Percentiles rank a stretch among this genome's conserved stretches.
Evolutionary conservation across 495 filamentous ascomycete species (phyloP).

Genomic region (Podospora anserina): DNA sequence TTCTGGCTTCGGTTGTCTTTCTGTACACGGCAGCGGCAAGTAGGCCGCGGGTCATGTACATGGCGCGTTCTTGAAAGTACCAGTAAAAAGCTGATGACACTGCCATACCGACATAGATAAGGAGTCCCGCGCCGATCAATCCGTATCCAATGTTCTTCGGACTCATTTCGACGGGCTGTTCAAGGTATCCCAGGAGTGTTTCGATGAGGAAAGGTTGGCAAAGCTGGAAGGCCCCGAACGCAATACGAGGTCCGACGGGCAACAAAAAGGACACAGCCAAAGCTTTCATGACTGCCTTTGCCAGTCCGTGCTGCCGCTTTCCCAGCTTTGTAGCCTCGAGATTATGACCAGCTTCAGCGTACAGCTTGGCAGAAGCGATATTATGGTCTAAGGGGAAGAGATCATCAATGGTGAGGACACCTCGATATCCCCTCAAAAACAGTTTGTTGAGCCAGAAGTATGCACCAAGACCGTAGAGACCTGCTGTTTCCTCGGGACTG

Average conservation of each 20-base stretch:
- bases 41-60: conserved; percentile 59
- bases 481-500: conserved; percentile 59
- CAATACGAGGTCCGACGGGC: conserved; percentile 32
- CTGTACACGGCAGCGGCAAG: conserved; percentile 57
- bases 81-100: conserved; percentile 50
- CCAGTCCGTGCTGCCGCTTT: conserved; percentile 19
- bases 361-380: conserved; percentile 28
- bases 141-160: conserved; percentile 42
- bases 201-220: conserved; percentile 65
- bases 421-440: conserved; percentile 23
- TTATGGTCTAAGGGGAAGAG: conserved; percentile 28
- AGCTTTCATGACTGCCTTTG: conserved; percentile 20
- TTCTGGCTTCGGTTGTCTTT: conserved; percentile 40
- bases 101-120: conserved; percentile 33
- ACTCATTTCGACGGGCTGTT: conserved; percentile 38
- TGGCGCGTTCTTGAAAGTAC: conserved; percentile 55
- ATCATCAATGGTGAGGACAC: conserved; percentile 22
- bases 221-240: conserved; percentile 49
- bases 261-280: conserved; percentile 32
- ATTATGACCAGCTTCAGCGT: conserved; percentile 7
- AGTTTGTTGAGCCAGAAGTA: conserved; percentile 29
- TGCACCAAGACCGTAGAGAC: conserved; percentile 31
- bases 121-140: conserved; percentile 33
- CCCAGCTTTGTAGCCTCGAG: conserved; percentile 15
- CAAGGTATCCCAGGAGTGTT: conserved; percentile 45